Evolutionary conservation across 192 early-diverging fungal species (phyloP), one percentile per base, ranked within the genome.

Genomic region (Haplosporangium gracile): DNA sequence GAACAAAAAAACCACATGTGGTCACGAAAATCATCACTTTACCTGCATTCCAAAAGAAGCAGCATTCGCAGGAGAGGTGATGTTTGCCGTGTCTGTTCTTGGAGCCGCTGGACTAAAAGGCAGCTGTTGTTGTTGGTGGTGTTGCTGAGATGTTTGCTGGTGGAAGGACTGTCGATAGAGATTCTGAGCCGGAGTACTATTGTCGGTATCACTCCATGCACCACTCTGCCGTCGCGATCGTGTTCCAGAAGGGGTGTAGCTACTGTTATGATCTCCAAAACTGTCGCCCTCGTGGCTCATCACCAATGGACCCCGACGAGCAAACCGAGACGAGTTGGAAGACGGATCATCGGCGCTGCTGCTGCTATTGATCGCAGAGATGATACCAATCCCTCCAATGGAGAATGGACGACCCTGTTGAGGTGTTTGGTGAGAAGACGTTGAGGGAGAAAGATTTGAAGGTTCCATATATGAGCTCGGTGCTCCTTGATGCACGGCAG

Each of bases 271-370:
- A 4, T 68, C 76, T 32, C 29, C 63, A 57, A 55, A 68, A 9
- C 68, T 72, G n/a, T 42, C n/a, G 42, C 24, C 65, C 0, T 85
- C 83, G 3, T 80, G 53, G 53, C 29, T 79, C 74, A 76, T 75
- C 45, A 75, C 75, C 45, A 85, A 69, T 0, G 83, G 83, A 51
- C 83, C 83, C 18, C 83, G 77, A 24, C 83, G 68, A 7, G 83
- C 78, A 60, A 85, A 85, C 57, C 74, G 71, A 0, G 83, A 76
- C 8, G 78, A 77, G 43, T 42, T 82, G 0, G 81, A 74, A 6
- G 42, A 45, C 5, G 81, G 68, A 34, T 77, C 76, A 32, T 80
- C 77, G 8, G 69, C 2, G 16, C 38, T 26, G 13, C 26, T 24
- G 11, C 43, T 11, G 40, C 24, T 76, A 36, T 9, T 40, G 51